phyloP scores from a whole-genome alignment of 1,284 basidiomycete genomes.

The Rhodotorula sp. region DNA sequence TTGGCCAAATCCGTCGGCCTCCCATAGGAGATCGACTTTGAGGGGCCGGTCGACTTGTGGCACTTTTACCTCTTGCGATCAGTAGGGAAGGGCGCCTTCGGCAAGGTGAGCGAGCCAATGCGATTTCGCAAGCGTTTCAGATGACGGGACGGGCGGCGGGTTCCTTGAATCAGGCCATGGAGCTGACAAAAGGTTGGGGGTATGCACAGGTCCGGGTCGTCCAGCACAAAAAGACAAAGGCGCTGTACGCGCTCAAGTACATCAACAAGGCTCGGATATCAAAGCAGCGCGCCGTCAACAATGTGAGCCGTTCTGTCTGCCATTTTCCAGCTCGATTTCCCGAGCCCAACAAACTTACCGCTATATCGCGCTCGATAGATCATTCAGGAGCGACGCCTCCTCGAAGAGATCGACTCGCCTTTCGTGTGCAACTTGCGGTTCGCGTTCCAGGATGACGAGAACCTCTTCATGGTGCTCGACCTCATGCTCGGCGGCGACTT shows the following conservation, averaged over 20 bases:
- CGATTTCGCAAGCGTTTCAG: neutral
- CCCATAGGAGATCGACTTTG: constrained; percentile 89
- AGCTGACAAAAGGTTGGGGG: neutral
- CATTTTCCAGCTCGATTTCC: neutral
- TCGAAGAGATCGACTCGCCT: constrained; percentile 94
- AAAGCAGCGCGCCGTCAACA: constrained; percentile 42
- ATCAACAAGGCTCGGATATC: constrained; percentile 77
- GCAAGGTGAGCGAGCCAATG: constrained; percentile 65
- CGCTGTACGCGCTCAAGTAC: constrained; percentile 96
- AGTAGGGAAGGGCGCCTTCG: constrained; percentile 97
- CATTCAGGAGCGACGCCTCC: constrained; percentile 84
- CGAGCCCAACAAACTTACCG: neutral
- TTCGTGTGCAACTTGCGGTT: constrained; percentile 93
- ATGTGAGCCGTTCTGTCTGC: constrained; percentile 25
- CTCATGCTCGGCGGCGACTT: constrained; percentile 95
- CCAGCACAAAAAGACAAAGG: constrained; percentile 94
- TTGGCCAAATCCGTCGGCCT: constrained; percentile 8
- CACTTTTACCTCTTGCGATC: constrained; percentile 85
- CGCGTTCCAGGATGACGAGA: constrained; percentile 96
- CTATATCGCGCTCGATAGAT: constrained; percentile 59
- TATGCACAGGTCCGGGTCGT: constrained; percentile 85
- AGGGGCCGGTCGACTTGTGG: constrained; percentile 94
- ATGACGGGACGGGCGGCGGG: no score
- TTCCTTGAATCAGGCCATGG: neutral
- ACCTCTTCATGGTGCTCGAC: constrained; percentile 96